Base-by-base conservation (phyloP, 2,329 filamentous ascomycete species). In the Paraphaeosphaeria minitans region DNA sequence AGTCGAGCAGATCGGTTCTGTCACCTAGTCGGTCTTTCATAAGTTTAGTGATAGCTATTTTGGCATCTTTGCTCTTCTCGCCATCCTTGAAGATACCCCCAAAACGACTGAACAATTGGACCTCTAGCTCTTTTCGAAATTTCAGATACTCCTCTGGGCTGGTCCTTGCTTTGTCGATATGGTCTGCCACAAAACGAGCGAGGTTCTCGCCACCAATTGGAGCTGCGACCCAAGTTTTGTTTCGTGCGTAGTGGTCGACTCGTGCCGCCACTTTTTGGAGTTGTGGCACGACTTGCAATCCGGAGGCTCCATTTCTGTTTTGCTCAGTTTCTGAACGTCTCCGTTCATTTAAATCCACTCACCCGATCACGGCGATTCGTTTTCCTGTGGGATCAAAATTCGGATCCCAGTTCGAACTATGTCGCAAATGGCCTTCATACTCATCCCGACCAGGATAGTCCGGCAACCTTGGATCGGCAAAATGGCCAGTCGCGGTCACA, bases 211-310 rank as follows among this genome's bases (percentile, higher is more conserved):
- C 72, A 37, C 66, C 85, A 0, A 86, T 85, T 1, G 78, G 81
- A 62, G 84, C 86, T 59, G 73, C 61, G 79, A 79, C 6, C 80
- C 78, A 87, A 73, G 62, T 89, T 87, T 1, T 87, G 85, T 2
- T 68, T 87, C 85, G 74, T 85, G 87, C 55, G 88, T 83, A 31
- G 72, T 79, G 14, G 88, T 41, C 67, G 51, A 71, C 16, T 75
- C 78, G 1, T 87, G 82, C 65, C 82, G 29, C 78, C 81, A 71
- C 62, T 86, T 85, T 65, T 0, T 80, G 80, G 1, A 80, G 84
- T 39, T 83, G 84, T 56, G 89, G 87, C 1, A 81, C 78, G 53
- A 87, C 81, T 63, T 89, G 86, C 0, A 88, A 82, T 0, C 86
- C 86, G 0, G 84, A 84, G 0, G 85, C 83, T 1, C 86, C 86